These are phyloP conservation scores for Wickerhamomyces sydowiorum DNA, from an alignment of 805 yeast species.

Conservation along the genomic window DNA sequence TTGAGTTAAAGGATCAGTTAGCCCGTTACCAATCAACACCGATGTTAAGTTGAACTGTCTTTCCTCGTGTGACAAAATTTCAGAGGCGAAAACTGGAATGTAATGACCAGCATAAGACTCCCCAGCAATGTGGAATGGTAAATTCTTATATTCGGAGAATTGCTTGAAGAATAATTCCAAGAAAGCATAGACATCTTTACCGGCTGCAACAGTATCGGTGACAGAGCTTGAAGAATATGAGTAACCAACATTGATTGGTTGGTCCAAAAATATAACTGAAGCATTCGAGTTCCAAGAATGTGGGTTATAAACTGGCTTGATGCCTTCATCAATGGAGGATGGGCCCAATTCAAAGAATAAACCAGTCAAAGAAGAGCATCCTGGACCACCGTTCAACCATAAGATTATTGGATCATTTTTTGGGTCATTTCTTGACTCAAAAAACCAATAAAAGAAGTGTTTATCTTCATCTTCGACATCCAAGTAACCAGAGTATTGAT, in stretches of 20 bases:
- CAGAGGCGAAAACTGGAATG: conserved; percentile 83
- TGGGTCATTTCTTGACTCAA: conserved; percentile 89
- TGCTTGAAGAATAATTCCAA: conserved; percentile 74
- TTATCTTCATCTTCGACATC: conserved; percentile 80
- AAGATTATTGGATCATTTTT: conserved; percentile 74
- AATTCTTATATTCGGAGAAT: conserved; percentile 49
- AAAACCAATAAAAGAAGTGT: conserved; percentile 81
- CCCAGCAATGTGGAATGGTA: conserved; percentile 83
- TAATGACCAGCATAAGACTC: conserved; percentile 95
- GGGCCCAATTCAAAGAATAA: conserved; percentile 86
- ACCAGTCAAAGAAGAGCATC: conserved; percentile 86
- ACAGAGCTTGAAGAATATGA: conserved; percentile 61
- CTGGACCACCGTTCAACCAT: conserved; percentile 96
- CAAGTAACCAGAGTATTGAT: conserved; percentile 81
- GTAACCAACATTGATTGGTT: conserved; percentile 84
- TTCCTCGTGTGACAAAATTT: conserved; percentile 63
- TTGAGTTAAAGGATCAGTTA: conserved; percentile 80
- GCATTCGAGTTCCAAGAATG: conserved; percentile 84
- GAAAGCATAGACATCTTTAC: conserved; percentile 75
- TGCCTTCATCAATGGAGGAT: conserved; percentile 53
- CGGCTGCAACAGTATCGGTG: conserved; percentile 74
- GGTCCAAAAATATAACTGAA: conserved; percentile 80
- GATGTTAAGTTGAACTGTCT: conserved; percentile 63
- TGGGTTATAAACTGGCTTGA: conserved; percentile 65
- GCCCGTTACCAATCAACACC: conserved; percentile 85